Conservation (phyloP, 495 filamentous ascomycete species). For the Aspergillus egyptiacus region DNA sequence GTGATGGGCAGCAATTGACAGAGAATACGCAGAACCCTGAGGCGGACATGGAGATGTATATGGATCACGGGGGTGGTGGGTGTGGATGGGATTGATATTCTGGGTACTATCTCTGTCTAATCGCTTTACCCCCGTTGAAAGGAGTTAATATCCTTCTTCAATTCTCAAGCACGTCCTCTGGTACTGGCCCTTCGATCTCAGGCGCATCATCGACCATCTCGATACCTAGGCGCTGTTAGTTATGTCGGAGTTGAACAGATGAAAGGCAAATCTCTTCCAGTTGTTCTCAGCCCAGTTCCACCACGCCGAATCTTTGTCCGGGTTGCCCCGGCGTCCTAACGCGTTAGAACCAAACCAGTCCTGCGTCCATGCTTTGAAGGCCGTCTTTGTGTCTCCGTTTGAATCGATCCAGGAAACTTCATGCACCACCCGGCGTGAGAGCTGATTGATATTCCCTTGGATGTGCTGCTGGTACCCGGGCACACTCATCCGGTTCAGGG, state of each 20-base stretch:
- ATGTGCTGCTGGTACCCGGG: not conserved
- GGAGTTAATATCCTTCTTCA: not conserved
- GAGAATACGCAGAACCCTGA: slow-evolving; percentile 7
- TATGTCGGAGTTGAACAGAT: slow-evolving; percentile 7
- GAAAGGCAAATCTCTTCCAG: not conserved
- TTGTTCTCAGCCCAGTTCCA: slow-evolving; percentile 9
- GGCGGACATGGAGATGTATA: slow-evolving; percentile 11
- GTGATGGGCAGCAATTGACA: slow-evolving; percentile 9
- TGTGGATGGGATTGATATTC: slow-evolving; percentile 13
- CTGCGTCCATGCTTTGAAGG: not conserved
- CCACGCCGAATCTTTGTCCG: not conserved
- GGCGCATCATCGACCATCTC: not conserved
- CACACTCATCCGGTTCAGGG: not conserved
- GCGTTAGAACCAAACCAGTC: not conserved
- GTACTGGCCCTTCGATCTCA: not conserved
- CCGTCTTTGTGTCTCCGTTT: not conserved
- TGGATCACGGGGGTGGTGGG: slow-evolving; percentile 3
- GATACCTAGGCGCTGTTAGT: not conserved
- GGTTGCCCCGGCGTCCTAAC: not conserved
- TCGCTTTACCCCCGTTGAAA: not conserved
- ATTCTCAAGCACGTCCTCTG: not conserved
- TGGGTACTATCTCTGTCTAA: not conserved
- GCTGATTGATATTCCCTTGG: not conserved
- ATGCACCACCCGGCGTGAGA: not conserved
- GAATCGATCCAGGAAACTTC: not conserved